phyloP scores from a whole-genome alignment of 331 rosid species.

The Pyrus hybrid region DNA sequence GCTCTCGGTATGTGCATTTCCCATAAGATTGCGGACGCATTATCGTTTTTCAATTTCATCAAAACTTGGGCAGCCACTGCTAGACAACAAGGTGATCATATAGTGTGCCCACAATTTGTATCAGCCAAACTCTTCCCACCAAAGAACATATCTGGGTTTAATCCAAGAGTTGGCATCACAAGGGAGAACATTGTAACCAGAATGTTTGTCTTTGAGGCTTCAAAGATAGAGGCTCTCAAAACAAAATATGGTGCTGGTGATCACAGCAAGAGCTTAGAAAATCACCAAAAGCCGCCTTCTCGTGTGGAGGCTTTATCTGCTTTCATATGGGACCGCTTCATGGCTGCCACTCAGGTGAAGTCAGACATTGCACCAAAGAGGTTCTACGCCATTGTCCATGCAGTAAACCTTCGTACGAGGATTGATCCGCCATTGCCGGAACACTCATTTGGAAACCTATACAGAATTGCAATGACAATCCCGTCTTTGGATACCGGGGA shows the following conservation, averaged over 20 bases:
- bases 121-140: conserved; percentile 29
- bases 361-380: neutral
- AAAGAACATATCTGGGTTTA: neutral
- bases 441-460: conserved; percentile 28
- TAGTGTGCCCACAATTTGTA: conserved; percentile 1
- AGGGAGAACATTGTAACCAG: neutral
- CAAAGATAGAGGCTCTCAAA: conserved; percentile 13
- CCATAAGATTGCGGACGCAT: conserved; percentile 43
- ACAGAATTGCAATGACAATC: neutral
- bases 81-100: neutral
- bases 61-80: conserved; percentile 28
- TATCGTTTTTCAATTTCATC: conserved; percentile 34
- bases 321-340: conserved; percentile 29
- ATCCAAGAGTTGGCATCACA: conserved; percentile 12
- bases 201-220: conserved; percentile 14
- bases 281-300: conserved; percentile 7
- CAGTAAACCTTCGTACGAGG: conserved; percentile 31
- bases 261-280: neutral
- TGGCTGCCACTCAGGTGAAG: conserved; percentile 6
- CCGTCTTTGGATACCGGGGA: conserved; percentile 1
- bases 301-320: conserved; percentile 30
- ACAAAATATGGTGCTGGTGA: conserved; percentile 1
- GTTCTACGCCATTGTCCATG: conserved; percentile 8
- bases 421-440: conserved; percentile 20
- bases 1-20: conserved; percentile 42